Evolutionary conservation across 2,329 filamentous ascomycete species (phyloP), one percentile per base, ranked within the genome.

Genomic region (Verticillium tricorpus): DNA sequence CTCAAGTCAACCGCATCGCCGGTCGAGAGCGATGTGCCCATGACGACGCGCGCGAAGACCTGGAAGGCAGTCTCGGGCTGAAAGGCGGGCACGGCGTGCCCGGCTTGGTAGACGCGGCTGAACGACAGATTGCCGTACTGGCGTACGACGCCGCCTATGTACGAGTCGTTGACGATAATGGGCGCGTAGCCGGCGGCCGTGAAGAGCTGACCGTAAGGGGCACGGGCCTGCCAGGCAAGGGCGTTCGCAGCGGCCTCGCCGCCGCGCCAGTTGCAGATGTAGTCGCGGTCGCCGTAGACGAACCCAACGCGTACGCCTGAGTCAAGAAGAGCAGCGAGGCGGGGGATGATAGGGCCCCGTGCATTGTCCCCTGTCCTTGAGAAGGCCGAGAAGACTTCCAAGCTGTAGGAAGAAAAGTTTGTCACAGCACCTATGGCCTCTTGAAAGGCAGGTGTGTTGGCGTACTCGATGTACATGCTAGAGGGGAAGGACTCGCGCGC

Each of bases 91-190:
- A 87, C 82, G 59, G 85, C 81, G 68, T 90, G 88, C 1, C 88
- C 87, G 17, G 87, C 81, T 68, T 89, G 84, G 71, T 87, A 90
- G 57, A 90, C 80, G 8, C 88, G 81, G 60, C 84, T 85, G 71
- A 90, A 90, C 17, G 83, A 86, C 60, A 90, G 82, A 67, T 93
- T 93, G 12, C 89, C 91, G 68, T 86, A 91, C 72, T 95, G 90
- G 4, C 91, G 84, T 0, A 92, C 90, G 61, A 85, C 84, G 22
- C 91, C 92, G 59, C 85, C 90, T 69, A 87, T 85, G 73, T 89
- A 89, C 7, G 82, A 80, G 31, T 80, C 81, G 70, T 92, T 90
- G 50, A 91, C 86, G 14, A 87, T 77, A 64, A 95, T 86, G 15
- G 89, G 85, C 0, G 86, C 84, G 71, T 95, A 95, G 1, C 90